These are phyloP conservation scores for Verticillium longisporum DNA, from an alignment of 2,329 filamentous ascomycete genomes.

Conservation along the genomic window DNA sequence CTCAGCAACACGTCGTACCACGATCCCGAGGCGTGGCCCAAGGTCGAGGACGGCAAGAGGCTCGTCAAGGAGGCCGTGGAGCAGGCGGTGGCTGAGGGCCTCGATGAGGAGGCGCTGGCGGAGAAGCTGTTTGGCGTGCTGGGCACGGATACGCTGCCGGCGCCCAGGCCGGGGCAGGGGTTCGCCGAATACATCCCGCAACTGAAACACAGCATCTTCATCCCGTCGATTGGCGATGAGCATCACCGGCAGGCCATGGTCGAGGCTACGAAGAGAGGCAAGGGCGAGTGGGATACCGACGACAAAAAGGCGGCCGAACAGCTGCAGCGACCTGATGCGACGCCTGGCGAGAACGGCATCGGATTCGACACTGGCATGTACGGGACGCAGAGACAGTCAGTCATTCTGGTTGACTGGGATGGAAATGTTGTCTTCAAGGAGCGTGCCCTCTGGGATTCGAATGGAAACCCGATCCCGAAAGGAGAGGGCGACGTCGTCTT, in stretches of 20 bases:
- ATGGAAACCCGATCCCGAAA: slow-evolving; percentile 46
- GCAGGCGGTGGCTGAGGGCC: slow-evolving; percentile 26
- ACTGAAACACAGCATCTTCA: slow-evolving; percentile 55
- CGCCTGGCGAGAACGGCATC: slow-evolving; percentile 19
- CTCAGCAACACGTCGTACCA: slow-evolving; percentile 57
- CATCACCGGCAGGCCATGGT: slow-evolving; percentile 37
- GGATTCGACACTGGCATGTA: slow-evolving; percentile 54
- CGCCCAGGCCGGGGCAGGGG: slow-evolving; percentile 26
- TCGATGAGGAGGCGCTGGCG: slow-evolving; percentile 41
- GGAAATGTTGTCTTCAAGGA: slow-evolving; percentile 55
- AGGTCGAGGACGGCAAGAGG: slow-evolving; percentile 46
- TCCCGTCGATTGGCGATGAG: slow-evolving; percentile 49
- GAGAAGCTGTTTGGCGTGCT: slow-evolving; percentile 46
- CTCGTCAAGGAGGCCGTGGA: slow-evolving; percentile 36
- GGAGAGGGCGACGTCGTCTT: slow-evolving; percentile 50
- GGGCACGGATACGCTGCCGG: slow-evolving; percentile 49
- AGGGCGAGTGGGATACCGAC: slow-evolving; percentile 28
- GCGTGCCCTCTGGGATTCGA: slow-evolving; percentile 51
- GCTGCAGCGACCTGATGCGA: slow-evolving; percentile 30
- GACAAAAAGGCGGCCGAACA: slow-evolving; percentile 25
- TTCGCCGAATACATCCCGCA: slow-evolving; percentile 47
- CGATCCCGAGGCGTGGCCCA: slow-evolving; percentile 51
- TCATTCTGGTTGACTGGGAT: slow-evolving; percentile 56
- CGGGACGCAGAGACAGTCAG: slow-evolving; percentile 58
- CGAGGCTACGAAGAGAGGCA: slow-evolving; percentile 29